These are phyloP conservation scores for Daphne laureola DNA, from an alignment of 441 rosid species.

Conservation along the genomic window DNA sequence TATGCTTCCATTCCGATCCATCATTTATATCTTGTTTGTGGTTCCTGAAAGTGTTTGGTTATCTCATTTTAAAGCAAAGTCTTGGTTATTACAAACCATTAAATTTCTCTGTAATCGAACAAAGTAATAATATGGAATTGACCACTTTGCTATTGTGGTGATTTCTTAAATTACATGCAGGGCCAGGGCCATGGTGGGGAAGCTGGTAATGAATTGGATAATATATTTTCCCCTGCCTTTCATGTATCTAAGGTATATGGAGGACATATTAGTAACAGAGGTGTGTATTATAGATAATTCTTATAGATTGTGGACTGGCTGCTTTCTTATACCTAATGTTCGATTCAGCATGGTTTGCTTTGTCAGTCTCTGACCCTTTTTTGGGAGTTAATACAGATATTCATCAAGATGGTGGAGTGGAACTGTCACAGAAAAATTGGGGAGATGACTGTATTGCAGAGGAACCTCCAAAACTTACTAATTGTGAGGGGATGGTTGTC, in stretches of 20 bases:
- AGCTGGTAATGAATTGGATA: conserved; percentile 22
- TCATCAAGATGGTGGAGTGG: conserved; percentile 17
- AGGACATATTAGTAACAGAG: conserved; percentile 31
- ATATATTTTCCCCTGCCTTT: conserved; percentile 65
- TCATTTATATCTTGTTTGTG: background rate
- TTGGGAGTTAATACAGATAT: conserved; percentile 25
- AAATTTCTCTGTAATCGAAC: background rate
- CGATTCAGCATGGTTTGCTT: conserved; percentile 22
- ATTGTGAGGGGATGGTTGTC: conserved; percentile 29
- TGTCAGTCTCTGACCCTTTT: conserved; percentile 22
- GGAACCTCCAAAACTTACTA: conserved; percentile 20
- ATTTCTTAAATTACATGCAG: conserved; percentile 29
- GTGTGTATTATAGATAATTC: conserved; percentile 17
- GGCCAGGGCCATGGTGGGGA: conserved; percentile 39
- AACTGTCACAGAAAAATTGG: conserved; percentile 15
- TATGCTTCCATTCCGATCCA: conserved; percentile 14
- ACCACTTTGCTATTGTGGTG: background rate
- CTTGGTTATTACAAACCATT: conserved; percentile 1
- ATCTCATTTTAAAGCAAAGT: background rate
- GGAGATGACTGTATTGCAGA: conserved; percentile 16
- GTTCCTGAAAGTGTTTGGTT: background rate
- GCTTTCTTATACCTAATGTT: conserved; percentile 6
- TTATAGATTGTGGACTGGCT: background rate
- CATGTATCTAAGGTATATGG: conserved; percentile 34
- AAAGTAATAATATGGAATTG: background rate